Evolutionary conservation across 108 stramenopile genomes (phyloP), one percentile per base, ranked within the genome.

Genomic region (Mediolabrus comicus): DNA sequence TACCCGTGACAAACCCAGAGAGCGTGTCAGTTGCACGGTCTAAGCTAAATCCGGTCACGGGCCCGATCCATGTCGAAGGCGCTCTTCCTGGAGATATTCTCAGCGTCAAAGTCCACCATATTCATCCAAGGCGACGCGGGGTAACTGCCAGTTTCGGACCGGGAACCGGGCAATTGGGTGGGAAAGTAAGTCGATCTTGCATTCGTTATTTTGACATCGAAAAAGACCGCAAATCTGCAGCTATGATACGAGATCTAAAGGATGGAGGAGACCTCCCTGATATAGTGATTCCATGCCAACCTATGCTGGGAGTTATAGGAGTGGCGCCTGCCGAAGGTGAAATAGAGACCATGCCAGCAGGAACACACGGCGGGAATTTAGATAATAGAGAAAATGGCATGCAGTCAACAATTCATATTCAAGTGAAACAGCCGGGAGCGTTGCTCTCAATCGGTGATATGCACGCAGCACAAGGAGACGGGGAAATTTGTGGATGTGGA

Each of bases 231-330:
- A 49, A 65, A 12, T 49, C n/a, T 11, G 38, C 49, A 13, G 49
- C 43, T 10, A 65, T 65, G 63, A 24, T n/a, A 65, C 41, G 49
- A 24, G 43, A n/a, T 49, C 8, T 6, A 10, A 25, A 9, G 13
- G 9, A 9, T 49, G 7, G 9, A 13, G 41, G 43, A n/a, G 9
- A 30, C 28, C 16, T 49, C 17, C 41, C 38, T 13, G 14, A 14
- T n/a, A 65, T 65, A 22, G 7, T 16, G 5, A 49, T 65, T 30
- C 63, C 63, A 6, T n/a, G 14, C 7, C n/a, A 7, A 52, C 63
- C 63, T 7, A 65, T 65, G 63, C 63, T 65, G 6, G 63, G 63
- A 13, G 63, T 65, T 8, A 65, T 65, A 24, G 63, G 63, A 11
- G 63, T 65, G 38, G 63, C 63, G 11, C 63, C 63, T 19, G 5